A percentile compares a stretch with the other conserved stretches of the same genome.
Conservation (phyloP, 345 rosid species). For the Syzygium aqueum region DNA sequence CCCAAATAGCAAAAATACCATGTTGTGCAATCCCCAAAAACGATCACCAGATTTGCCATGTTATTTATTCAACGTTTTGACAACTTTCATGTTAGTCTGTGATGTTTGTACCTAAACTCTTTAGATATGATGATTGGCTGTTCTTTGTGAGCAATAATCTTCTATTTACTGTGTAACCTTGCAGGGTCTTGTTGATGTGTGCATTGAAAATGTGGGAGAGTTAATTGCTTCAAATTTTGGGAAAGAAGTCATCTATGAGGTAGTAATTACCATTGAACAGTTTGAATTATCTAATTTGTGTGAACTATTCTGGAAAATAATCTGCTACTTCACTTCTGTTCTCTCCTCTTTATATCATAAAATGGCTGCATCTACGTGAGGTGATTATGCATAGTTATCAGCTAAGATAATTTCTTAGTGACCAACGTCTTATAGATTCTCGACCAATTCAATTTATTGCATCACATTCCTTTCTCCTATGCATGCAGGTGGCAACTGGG, state of each 20-base stretch:
- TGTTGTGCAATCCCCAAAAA: not conserved
- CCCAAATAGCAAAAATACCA: not conserved
- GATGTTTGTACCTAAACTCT: not conserved
- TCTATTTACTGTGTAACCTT: slow-evolving; percentile 7
- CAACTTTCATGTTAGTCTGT: not conserved
- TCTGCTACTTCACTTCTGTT: not conserved
- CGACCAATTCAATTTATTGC: not conserved
- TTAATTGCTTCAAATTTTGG: slow-evolving; percentile 65
- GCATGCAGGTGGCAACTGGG: slow-evolving; percentile 58
- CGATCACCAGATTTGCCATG: not conserved
- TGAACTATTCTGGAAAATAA: not conserved
- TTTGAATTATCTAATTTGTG: not conserved
- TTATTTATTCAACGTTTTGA: not conserved
- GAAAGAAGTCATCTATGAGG: slow-evolving; percentile 82
- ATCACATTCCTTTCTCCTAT: not conserved
- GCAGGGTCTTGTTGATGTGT: slow-evolving; percentile 67
- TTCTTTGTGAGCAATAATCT: not conserved
- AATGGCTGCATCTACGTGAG: not conserved
- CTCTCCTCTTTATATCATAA: not conserved
- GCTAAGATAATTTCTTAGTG: not conserved
- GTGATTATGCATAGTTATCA: not conserved
- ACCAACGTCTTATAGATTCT: not conserved
- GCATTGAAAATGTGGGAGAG: slow-evolving; percentile 57
- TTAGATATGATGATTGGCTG: not conserved
- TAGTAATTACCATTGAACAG: slow-evolving; percentile 1